A percentile compares a stretch with the other conserved stretches of the same genome.
phyloP scores from a whole-genome alignment of 306 rosid genomes.

The Vigna mungo region DNA sequence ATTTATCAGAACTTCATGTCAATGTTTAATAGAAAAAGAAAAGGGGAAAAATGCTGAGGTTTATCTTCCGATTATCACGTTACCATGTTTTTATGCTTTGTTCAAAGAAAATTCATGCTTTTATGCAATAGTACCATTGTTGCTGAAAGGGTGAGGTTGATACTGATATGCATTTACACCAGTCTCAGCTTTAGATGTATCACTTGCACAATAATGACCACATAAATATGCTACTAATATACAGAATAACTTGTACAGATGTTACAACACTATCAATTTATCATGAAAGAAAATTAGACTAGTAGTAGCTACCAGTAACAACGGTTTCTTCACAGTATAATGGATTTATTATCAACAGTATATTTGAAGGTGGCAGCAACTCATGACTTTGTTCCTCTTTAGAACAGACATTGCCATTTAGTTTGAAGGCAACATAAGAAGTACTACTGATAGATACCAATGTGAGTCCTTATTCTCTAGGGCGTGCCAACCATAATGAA shows the following conservation, averaged over 20 bases:
- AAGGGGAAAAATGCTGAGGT: background rate
- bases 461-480: slow-evolving; percentile 54
- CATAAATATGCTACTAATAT: slow-evolving; percentile 23
- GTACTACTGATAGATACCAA: background rate
- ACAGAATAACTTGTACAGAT: slow-evolving; percentile 38
- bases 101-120: slow-evolving; percentile 7
- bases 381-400: slow-evolving; percentile 37
- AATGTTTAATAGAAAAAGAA: background rate
- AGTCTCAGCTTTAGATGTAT: slow-evolving; percentile 17
- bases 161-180: slow-evolving; percentile 10
- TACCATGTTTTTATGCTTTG: slow-evolving; percentile 17
- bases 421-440: slow-evolving; percentile 22
- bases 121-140: background rate
- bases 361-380: slow-evolving; percentile 32
- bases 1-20: background rate
- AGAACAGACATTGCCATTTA: slow-evolving; percentile 36
- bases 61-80: slow-evolving; percentile 5
- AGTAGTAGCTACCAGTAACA: slow-evolving; percentile 22
- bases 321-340: slow-evolving; percentile 26
- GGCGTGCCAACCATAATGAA: slow-evolving; percentile 92
- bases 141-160: background rate
- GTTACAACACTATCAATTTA: slow-evolving; percentile 29
- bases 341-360: slow-evolving; percentile 7
- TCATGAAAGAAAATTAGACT: slow-evolving; percentile 39
- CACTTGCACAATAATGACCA: slow-evolving; percentile 7